Evolutionary conservation across 2,329 filamentous ascomycete species (phyloP), one percentile per base, ranked within the genome.

Genomic region (Clonostachys byssicola): DNA sequence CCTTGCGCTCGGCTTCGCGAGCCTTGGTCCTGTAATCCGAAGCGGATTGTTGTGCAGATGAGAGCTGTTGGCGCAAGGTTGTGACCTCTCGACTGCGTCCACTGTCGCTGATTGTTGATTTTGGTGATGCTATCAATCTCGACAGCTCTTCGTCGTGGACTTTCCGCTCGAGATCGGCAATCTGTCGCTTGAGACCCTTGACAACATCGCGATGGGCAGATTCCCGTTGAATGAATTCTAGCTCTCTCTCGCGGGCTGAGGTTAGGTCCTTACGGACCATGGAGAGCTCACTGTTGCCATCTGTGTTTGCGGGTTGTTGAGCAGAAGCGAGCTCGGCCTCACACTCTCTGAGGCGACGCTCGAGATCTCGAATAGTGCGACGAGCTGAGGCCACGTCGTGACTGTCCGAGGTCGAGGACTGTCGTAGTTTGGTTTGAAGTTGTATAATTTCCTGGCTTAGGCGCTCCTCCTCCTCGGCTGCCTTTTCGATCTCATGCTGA

Each of bases 101-200:
- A 2, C 78, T 78, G n/a, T 72, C 72, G 43, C 69, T 68, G n/a
- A 40, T 56, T 9, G 78, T 80, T 3, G 73, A 67, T 20, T 65
- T 69, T 4, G 74, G 72, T 12, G 74, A 72, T 35, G 56, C 53
- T 18, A 67, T 62, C 23, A 81, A 59, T 12, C 71, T 72, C 16
- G 76, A 75, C 39, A 83, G 73, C 42, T 83, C 76, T 6, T 78
- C 73, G 49, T 90, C 82, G 53, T 88, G 83, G 5, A 85, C 71
- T 49, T 85, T 80, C 39, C 78, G 77, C 60, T 89, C 86, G 14
- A 90, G 74, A 35, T 88, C 81, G 3, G 77, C 71, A 43, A 89
- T 76, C 48, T 85, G 78, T 43, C 77, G 75, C 61, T 86, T 87
- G 49, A 88, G 76, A 17, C 72, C 70, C 49, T 84, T 83, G 49